Evolutionary conservation across 2,329 filamentous ascomycete species (phyloP).

Genomic region (Nigrograna mackinnonii): DNA sequence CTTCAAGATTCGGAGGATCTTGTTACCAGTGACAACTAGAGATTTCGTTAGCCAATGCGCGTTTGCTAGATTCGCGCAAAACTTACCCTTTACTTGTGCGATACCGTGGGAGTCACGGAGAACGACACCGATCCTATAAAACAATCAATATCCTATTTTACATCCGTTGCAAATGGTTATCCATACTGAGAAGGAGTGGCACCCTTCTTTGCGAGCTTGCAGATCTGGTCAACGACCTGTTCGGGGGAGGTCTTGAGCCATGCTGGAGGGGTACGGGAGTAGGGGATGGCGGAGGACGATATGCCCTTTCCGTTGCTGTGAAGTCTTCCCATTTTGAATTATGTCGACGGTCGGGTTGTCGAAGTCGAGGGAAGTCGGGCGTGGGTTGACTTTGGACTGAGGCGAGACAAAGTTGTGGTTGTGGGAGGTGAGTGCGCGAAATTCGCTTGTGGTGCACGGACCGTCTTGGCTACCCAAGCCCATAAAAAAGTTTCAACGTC

Average conservation of each 20-base stretch:
- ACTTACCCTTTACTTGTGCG: conserved; percentile 93
- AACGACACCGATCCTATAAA: conserved; percentile 93
- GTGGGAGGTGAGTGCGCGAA: not conserved
- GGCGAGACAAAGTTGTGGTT: no score
- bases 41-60: conserved; percentile 30
- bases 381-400: no score
- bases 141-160: not conserved
- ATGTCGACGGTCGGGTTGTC: no score
- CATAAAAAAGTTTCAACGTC: no score
- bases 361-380: no score
- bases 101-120: conserved; percentile 98
- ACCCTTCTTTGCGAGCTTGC: conserved; percentile 98
- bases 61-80: conserved; percentile 3
- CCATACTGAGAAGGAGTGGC: conserved; percentile 89
- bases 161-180: no score
- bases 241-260: conserved; percentile 99
- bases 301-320: conserved; percentile 99
- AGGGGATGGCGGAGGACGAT: conserved; percentile 91
- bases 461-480: no score
- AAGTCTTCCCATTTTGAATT: no score
- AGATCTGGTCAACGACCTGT: conserved; percentile 98
- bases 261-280: conserved; percentile 87
- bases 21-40: conserved; percentile 75
- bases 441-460: no score
- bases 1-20: conserved; percentile 99